These are phyloP conservation scores for Colletotrichum graminicola DNA, from an alignment of 2,329 filamentous ascomycete genomes.

Conservation along the genomic window DNA sequence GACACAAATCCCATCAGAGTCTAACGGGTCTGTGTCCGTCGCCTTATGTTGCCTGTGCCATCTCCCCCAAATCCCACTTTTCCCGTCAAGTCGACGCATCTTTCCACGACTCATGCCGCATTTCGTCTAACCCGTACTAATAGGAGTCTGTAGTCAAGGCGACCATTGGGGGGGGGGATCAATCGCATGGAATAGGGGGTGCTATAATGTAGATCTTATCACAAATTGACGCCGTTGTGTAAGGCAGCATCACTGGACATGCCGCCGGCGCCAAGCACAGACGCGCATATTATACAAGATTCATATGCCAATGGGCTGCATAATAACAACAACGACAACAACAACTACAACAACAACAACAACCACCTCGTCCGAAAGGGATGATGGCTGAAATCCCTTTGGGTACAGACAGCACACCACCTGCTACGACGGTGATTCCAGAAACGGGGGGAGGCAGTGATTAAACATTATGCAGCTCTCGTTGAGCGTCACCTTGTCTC, in stretches of 20 bases:
- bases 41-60: constrained; percentile 18
- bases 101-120: neutral
- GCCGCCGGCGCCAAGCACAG: neutral
- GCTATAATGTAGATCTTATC: constrained; percentile 1
- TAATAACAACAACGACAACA: neutral
- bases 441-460: constrained; percentile 18
- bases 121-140: neutral
- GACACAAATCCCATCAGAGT: neutral
- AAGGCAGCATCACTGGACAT: neutral
- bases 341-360: too few relatives aligned
- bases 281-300: neutral
- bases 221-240: neutral
- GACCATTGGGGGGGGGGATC: too few relatives aligned
- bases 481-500: neutral
- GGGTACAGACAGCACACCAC: constrained; percentile 1
- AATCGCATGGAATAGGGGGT: neutral
- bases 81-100: constrained; percentile 17
- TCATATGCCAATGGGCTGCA: neutral
- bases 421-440: constrained; percentile 22
- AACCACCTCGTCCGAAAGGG: too few relatives aligned
- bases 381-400: neutral
- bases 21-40: constrained; percentile 14
- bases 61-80: constrained; percentile 28
- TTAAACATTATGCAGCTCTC: constrained; percentile 16
- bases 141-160: too few relatives aligned